Evolutionary conservation across 345 rosid species (phyloP), one percentile per base, ranked within the genome.

Genomic region (Hypericum androsaemum): DNA sequence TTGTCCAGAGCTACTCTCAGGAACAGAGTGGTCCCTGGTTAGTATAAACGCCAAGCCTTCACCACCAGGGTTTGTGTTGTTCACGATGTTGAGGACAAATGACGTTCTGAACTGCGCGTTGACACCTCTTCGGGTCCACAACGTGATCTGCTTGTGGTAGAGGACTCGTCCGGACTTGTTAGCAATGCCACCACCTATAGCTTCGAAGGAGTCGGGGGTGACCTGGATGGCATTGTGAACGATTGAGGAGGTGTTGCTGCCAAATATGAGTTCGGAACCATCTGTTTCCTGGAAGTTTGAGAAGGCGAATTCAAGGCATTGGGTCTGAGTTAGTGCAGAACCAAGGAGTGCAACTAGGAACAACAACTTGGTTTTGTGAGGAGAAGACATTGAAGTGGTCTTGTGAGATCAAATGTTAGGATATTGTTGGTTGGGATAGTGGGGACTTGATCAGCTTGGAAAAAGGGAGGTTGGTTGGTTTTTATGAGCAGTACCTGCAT

Each of bases 31-130:
- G 39, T 65, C 39, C 0, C 48, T 66, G 7, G 87, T 60, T 48
- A 89, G 36, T 40, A 72, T 54, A 56, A 89, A 89, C 38, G 95
- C 85, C 56, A 89, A 40, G 35, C 97, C 92, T 59, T 89, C 97
- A 0, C 92, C 95, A 0, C 85, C 82, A 0, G 65, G 73, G 50
- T 5, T 2, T 2, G 84, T 79, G 39, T n/a, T 56, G 44, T 58
- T 65, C 5, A 0, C 0, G 53, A 80, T 85, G 36, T 74, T 80
- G 12, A 84, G 54, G 0, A 67, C 76, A 54, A 88, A 88, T 10
- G 81, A 75, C 6, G 95, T 64, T 36, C 61, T 74, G 61, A 88
- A 88, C 44, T 70, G 45, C 12, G 86, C 62, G 3, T 12, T 44
- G 6, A 41, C 32, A 35, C 22, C 55, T 42, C 56, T 22, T 40